phyloP scores from a whole-genome alignment of 1,284 basidiomycete species.

The Pseudozyma flocculosa region DNA sequence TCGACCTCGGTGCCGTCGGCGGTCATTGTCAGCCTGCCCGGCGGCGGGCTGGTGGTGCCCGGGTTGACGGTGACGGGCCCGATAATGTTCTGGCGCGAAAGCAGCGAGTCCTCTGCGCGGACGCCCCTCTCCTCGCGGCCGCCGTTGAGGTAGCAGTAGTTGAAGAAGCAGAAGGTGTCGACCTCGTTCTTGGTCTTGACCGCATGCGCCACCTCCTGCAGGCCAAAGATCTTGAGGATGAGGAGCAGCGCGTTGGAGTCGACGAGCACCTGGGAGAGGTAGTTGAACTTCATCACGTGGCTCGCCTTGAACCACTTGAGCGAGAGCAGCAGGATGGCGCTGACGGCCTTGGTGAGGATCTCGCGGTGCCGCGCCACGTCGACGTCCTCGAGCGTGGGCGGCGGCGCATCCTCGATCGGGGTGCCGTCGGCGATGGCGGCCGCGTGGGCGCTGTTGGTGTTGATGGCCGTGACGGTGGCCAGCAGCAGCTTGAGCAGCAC shows the following conservation, averaged over 20 bases:
- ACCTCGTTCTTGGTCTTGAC: slow-evolving; percentile 87
- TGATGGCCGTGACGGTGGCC: slow-evolving; percentile 53
- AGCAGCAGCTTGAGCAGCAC: slow-evolving; percentile 55
- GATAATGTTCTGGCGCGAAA: slow-evolving; percentile 30
- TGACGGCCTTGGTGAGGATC: slow-evolving; percentile 95
- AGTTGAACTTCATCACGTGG: slow-evolving; percentile 95
- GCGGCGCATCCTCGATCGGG: slow-evolving; percentile 62
- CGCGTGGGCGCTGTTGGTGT: slow-evolving; percentile 49
- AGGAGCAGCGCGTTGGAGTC: slow-evolving; percentile 93
- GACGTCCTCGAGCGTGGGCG: slow-evolving; percentile 85
- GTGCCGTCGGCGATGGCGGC: slow-evolving; percentile 52
- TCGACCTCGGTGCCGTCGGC: slow-evolving; percentile 63
- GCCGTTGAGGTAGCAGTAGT: slow-evolving; percentile 76
- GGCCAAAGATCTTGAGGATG: slow-evolving; percentile 95
- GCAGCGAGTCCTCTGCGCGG: slow-evolving; percentile 58
- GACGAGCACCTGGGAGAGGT: slow-evolving; percentile 87
- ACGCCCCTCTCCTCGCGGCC: slow-evolving; percentile 36
- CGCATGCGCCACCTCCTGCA: slow-evolving; percentile 82
- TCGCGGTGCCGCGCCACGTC: slow-evolving; percentile 94
- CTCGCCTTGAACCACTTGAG: slow-evolving; percentile 96
- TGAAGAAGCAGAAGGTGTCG: slow-evolving; percentile 82
- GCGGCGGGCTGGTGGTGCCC: slow-evolving; percentile 28
- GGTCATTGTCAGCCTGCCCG: slow-evolving; percentile 20
- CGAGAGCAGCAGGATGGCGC: slow-evolving; percentile 83
- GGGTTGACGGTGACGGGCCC: slow-evolving; percentile 35